phyloP scores from a whole-genome alignment of 805 yeast species.

The Saccharomycopsis fermentans region DNA sequence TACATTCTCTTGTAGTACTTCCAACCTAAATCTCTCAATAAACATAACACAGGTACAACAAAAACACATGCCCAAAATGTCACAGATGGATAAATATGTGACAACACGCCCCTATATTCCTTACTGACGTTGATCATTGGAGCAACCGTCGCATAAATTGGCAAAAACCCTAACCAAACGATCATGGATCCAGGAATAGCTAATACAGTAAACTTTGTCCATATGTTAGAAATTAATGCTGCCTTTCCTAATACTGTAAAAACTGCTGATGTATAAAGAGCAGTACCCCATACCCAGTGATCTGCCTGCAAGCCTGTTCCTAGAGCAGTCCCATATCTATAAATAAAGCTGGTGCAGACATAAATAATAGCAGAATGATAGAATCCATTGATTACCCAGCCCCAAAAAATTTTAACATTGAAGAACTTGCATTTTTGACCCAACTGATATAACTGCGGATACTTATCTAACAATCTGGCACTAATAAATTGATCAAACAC shows the following conservation, averaged over 20 bases:
- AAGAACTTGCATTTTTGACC: constrained; percentile 87
- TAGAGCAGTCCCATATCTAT: constrained; percentile 55
- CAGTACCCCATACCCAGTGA: constrained; percentile 94
- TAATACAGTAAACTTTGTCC: constrained; percentile 87
- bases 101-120: constrained; percentile 75
- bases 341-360: constrained; percentile 59
- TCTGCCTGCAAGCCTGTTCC: constrained; percentile 64
- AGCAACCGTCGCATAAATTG: constrained; percentile 75
- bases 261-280: constrained; percentile 77
- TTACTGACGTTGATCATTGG: constrained; percentile 73
- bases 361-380: constrained; percentile 84
- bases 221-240: constrained; percentile 78
- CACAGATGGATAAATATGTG: constrained; percentile 64
- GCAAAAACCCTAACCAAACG: constrained; percentile 79
- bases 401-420: constrained; percentile 89
- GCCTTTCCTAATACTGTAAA: constrained; percentile 92
- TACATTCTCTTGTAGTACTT: constrained; percentile 89
- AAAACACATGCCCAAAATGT: constrained; percentile 60
- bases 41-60: constrained; percentile 66
- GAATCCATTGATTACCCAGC: constrained; percentile 94
- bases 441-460: constrained; percentile 84
- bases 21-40: constrained; percentile 85
- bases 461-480: constrained; percentile 78
- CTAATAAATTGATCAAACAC: constrained; percentile 94
- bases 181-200: constrained; percentile 93